These are phyloP conservation scores for Bidens hawaiensis DNA, from an alignment of 140 eudicot species.

Conservation along the genomic window DNA sequence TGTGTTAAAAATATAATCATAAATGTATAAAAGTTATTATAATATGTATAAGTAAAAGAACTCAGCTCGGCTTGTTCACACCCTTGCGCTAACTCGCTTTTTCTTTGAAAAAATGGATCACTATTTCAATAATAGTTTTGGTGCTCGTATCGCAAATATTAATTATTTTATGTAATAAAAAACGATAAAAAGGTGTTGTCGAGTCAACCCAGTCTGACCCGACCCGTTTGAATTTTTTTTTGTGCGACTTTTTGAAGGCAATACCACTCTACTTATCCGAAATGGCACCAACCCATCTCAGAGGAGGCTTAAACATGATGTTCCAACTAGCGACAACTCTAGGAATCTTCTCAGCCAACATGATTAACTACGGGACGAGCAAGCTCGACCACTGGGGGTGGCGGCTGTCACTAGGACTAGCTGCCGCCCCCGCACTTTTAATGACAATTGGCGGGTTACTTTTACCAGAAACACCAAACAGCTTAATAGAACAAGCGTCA, in stretches of 20 bases:
- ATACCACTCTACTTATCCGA: constrained; percentile 89
- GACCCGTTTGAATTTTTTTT: not conserved
- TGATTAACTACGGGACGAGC: constrained; percentile 77
- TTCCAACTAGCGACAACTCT: constrained; percentile 91
- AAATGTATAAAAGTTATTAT: too few relatives aligned
- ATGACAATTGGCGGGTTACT: constrained; percentile 87
- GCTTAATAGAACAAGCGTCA: constrained; percentile 72
- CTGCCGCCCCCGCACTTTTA: constrained; percentile 79
- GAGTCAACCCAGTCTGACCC: not conserved
- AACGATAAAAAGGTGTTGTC: not conserved
- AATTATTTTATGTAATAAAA: not conserved
- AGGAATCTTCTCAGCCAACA: constrained; percentile 94
- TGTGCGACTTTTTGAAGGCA: constrained; percentile 41
- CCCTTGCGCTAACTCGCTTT: too few relatives aligned
- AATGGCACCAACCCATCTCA: constrained; percentile 94
- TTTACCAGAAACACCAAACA: constrained; percentile 95
- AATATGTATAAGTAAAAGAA: too few relatives aligned
- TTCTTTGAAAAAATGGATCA: not conserved
- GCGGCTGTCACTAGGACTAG: constrained; percentile 90
- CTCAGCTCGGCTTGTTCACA: too few relatives aligned
- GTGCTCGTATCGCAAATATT: not conserved
- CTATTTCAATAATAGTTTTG: not conserved
- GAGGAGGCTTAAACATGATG: constrained; percentile 97
- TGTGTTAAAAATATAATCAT: too few relatives aligned
- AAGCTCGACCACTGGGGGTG: constrained; percentile 88